These are phyloP conservation scores for Fusarium sublunatum DNA, from an alignment of 2,329 filamentous ascomycete genomes.

Conservation along the genomic window DNA sequence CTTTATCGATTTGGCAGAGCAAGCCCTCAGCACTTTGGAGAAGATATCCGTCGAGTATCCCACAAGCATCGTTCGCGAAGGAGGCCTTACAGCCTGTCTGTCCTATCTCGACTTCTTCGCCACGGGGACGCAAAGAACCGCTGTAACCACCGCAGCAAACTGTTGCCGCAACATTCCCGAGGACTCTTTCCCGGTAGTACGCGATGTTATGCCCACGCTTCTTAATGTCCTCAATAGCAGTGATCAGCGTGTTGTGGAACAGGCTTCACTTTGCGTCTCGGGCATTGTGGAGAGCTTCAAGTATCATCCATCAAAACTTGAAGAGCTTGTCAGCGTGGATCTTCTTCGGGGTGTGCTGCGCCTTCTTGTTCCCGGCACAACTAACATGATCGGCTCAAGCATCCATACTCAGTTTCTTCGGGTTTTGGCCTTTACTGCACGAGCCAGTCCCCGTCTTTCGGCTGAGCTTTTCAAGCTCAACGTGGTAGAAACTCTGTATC, in stretches of 20 bases:
- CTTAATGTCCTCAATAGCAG: constrained; percentile 90
- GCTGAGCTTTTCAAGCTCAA: constrained; percentile 95
- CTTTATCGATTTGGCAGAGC: constrained; percentile 97
- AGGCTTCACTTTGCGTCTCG: constrained; percentile 94
- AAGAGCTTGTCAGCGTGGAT: constrained; percentile 90
- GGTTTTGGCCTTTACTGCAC: constrained; percentile 89
- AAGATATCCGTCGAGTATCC: constrained; percentile 98
- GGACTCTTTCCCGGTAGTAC: constrained; percentile 90
- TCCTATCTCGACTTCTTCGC: constrained; percentile 98
- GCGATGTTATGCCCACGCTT: constrained; percentile 96
- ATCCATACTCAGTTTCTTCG: constrained; percentile 97
- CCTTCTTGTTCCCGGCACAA: constrained; percentile 90
- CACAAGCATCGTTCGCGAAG: constrained; percentile 92
- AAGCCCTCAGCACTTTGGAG: constrained; percentile 94
- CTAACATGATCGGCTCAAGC: constrained; percentile 91
- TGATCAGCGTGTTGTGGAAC: constrained; percentile 96
- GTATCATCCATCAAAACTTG: constrained; percentile 85
- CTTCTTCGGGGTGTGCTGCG: constrained; percentile 86
- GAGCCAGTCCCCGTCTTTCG: constrained; percentile 86
- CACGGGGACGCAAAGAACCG: constrained; percentile 94
- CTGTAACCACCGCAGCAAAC: constrained; percentile 96
- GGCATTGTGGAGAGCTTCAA: constrained; percentile 98
- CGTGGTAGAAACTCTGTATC: constrained; percentile 96
- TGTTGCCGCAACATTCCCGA: constrained; percentile 97
- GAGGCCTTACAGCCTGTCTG: constrained; percentile 92